Base-by-base conservation (phyloP, 2,329 filamentous ascomycete species). In the Phialophora macrospora region DNA sequence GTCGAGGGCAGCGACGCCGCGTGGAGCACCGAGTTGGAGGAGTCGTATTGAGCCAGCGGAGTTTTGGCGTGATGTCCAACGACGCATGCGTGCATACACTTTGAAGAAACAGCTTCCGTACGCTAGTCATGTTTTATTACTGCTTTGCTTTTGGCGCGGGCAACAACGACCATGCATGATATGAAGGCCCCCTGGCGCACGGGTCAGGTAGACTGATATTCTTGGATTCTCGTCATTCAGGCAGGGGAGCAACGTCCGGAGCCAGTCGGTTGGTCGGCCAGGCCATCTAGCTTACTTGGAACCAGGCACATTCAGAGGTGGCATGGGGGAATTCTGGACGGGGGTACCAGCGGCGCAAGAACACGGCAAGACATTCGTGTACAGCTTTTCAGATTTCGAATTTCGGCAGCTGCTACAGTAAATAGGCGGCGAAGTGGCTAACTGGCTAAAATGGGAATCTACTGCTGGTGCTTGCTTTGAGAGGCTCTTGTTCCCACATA, bases 1-100 rank as follows among this genome's bases (percentile, higher is more conserved):
- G 59, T 71, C 4, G 67, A 72, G 22, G 70, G 66, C 30, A 72
- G 70, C 49, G 71, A 72, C 28, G 65, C 63, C n/a, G 70, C 70
- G 0, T 72, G 71, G 71, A 71, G 65, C 59, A 71, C 70, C 0
- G 71, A 72, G 63, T 52, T 69, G 59, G 70, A 71, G 52, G 71
- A 72, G 68, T 71, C 66, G 11, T 72, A 70, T 60, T 72, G 67
- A 55, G 20, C 48, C 4, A 51, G 38, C 38, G 3, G 38, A n/a
- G 17, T n/a, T 41, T 5, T 17, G 2, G 38, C 38, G 1, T 5
- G 6, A n/a, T n/a, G 38, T n/a, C 38, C 17, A n/a, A 44, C 38
- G 38, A 8, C 8, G 38, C 38, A 41, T 41, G 12, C 34, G 4
- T 41, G 14, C 34, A 41, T 41, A 41, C 34, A 41, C n/a, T 44